Percentiles rank a stretch among this genome's conserved stretches.
Conservation (phyloP, 306 rosid genomes). For the Vicia villosa region DNA sequence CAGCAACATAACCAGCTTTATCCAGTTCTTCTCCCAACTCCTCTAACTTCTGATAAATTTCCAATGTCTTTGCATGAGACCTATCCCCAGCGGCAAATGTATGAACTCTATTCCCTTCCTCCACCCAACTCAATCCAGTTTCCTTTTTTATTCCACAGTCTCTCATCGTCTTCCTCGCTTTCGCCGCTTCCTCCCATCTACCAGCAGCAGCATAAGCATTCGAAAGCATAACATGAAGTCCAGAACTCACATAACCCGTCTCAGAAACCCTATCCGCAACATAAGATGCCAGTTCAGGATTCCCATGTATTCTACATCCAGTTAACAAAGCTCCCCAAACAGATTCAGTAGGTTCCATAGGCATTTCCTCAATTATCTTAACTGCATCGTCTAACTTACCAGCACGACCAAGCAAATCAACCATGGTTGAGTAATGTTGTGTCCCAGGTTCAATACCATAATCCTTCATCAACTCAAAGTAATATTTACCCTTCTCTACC, state of each 20-base stretch:
- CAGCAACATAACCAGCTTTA: constrained; percentile 83
- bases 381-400: constrained; percentile 77
- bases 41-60: constrained; percentile 75
- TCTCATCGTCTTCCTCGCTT: constrained; percentile 66
- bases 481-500: constrained; percentile 62
- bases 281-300: constrained; percentile 70
- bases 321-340: constrained; percentile 89
- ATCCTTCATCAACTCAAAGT: constrained; percentile 64
- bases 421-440: constrained; percentile 77
- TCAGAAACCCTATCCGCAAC: constrained; percentile 71
- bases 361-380: constrained; percentile 60
- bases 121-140: constrained; percentile 90
- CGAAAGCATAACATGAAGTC: constrained; percentile 65
- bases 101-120: constrained; percentile 81
- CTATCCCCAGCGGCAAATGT: constrained; percentile 77
- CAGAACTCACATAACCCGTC: constrained; percentile 57
- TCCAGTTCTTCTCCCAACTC: constrained; percentile 77
- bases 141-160: constrained; percentile 80
- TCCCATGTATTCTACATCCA: constrained; percentile 76
- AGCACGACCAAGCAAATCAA: constrained; percentile 87
- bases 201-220: constrained; percentile 92
- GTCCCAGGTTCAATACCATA: constrained; percentile 73
- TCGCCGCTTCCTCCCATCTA: constrained; percentile 87
- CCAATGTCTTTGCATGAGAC: constrained; percentile 54
- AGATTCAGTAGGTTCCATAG: constrained; percentile 76